Percentiles rank a stretch among this genome's conserved stretches.
phyloP scores from a whole-genome alignment of 495 filamentous ascomycete species.

The Annulohypoxylon nitens region DNA sequence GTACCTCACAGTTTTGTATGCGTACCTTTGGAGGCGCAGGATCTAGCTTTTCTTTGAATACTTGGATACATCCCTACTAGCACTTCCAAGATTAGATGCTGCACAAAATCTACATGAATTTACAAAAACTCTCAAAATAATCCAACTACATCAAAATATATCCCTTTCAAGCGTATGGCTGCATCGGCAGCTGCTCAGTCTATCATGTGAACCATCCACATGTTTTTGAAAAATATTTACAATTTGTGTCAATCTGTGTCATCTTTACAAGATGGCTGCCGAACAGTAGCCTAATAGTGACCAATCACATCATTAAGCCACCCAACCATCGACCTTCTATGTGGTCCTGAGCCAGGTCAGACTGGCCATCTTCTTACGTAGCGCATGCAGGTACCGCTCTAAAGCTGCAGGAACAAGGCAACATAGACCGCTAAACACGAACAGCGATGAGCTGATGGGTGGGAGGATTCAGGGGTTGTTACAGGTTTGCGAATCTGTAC shows the following conservation, averaged over 20 bases:
- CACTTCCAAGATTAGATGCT: slow-evolving; percentile 1
- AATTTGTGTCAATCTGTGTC: slow-evolving; percentile 26
- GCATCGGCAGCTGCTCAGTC: not conserved
- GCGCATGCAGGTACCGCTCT: slow-evolving; percentile 45
- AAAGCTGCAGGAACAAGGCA: slow-evolving; percentile 46
- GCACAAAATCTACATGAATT: not conserved
- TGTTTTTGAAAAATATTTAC: slow-evolving; percentile 14
- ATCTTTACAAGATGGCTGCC: slow-evolving; percentile 15
- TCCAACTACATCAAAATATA: not conserved
- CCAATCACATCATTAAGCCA: slow-evolving; percentile 33
- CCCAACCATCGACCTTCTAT: not conserved
- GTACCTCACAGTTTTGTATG: not conserved
- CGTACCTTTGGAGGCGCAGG: not conserved
- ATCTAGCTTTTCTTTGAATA: not conserved
- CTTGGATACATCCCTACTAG: not conserved
- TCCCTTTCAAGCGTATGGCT: not conserved
- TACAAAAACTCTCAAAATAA: not conserved
- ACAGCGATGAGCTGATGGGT: slow-evolving; percentile 21
- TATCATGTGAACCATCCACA: not conserved
- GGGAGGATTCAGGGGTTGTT: slow-evolving; percentile 36
- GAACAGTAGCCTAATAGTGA: slow-evolving; percentile 5
- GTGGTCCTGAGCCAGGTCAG: slow-evolving; percentile 20
- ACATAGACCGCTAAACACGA: slow-evolving; percentile 33
- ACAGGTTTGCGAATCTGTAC: slow-evolving; percentile 30
- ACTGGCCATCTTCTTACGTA: slow-evolving; percentile 38